These are phyloP conservation scores for Fomitopsis pinicola DNA, from an alignment of 1,284 basidiomycete genomes.

Conservation along the genomic window DNA sequence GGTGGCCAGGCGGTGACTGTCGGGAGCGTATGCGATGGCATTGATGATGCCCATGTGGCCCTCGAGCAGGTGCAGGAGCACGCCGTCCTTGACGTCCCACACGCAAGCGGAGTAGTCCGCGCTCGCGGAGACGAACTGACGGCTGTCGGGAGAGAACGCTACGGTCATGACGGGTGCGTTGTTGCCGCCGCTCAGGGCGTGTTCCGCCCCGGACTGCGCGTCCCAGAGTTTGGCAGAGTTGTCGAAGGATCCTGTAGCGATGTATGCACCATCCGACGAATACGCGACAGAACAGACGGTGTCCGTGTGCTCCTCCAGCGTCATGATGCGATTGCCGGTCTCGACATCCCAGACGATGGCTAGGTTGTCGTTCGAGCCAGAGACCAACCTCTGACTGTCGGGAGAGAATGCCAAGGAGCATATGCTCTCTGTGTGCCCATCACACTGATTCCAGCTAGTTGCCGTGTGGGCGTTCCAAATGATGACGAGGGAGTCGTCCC, in stretches of 20 bases:
- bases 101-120: conserved; percentile 14
- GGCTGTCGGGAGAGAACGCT: conserved; percentile 7
- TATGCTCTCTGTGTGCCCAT: conserved; percentile 10
- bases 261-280: conserved; percentile 2
- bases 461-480: conserved; percentile 16
- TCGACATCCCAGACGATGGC: conserved; percentile 7
- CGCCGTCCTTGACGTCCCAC: conserved; percentile 15
- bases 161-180: background rate
- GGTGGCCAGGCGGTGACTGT: conserved; percentile 10
- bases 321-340: background rate
- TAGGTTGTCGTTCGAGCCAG: conserved; percentile 7
- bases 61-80: background rate
- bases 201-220: background rate
- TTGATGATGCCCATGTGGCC: conserved; percentile 10
- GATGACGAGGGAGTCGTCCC: conserved; percentile 17
- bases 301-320: background rate
- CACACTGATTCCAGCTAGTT: background rate
- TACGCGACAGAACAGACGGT: background rate
- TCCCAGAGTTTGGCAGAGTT: background rate
- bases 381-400: conserved; percentile 11
- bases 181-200: too few species aligned
- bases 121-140: conserved; percentile 13
- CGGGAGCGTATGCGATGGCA: conserved; percentile 14
- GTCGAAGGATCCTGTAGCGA: background rate
- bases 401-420: conserved; percentile 16